Percentiles rank a stretch among this genome's conserved stretches.
phyloP scores from a whole-genome alignment of 179 eudicot species.

The Beta macrorhiza region DNA sequence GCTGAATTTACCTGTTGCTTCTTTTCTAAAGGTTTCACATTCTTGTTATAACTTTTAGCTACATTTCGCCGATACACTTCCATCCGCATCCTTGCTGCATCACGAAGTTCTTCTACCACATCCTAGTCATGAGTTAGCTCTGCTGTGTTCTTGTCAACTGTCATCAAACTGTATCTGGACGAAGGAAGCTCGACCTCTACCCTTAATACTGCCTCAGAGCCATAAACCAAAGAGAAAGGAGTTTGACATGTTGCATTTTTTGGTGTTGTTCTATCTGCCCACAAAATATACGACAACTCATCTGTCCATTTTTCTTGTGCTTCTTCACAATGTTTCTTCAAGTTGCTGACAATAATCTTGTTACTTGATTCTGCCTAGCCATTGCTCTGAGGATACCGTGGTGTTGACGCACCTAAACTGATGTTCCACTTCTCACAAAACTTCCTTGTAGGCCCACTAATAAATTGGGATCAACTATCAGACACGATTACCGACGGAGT shows the following conservation, averaged over 20 bases:
- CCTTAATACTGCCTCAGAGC: not conserved
- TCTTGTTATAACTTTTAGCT: not conserved
- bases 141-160: not conserved
- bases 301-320: not conserved
- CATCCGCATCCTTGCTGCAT: not conserved
- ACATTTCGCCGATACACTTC: not conserved
- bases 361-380: not conserved
- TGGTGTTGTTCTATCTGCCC: not conserved
- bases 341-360: not conserved
- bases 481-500: not conserved
- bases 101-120: not conserved
- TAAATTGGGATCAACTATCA: not conserved
- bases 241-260: not conserved
- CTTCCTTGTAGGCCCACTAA: not conserved
- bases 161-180: not conserved
- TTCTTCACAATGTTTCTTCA: not conserved
- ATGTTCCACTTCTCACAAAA: not conserved
- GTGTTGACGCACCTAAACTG: not conserved
- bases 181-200: not conserved
- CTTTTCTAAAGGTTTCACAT: not conserved
- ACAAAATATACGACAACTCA: not conserved
- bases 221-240: not conserved
- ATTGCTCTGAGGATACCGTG: not conserved
- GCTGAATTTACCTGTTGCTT: too few relatives aligned
- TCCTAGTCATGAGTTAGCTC: not conserved